Conservation (phyloP, 1,284 basidiomycete genomes). For the Moniliella sp. region DNA sequence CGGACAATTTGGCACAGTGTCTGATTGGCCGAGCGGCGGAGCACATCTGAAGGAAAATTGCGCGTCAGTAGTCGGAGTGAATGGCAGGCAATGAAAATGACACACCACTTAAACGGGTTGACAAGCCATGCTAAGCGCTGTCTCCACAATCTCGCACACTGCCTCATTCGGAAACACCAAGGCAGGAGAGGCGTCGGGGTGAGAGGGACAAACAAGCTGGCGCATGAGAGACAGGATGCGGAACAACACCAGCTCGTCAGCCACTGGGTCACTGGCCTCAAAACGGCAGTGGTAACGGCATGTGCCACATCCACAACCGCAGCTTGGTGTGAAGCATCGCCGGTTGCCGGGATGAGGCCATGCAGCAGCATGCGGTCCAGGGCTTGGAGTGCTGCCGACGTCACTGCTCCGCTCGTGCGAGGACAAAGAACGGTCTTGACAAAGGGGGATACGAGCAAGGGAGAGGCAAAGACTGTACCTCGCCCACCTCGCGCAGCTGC, state of each 20-base stretch:
- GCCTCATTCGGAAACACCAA: constrained; percentile 63
- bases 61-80: too few relatives aligned
- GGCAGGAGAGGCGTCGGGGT: constrained; percentile 23
- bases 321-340: constrained; percentile 25
- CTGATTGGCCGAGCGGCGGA: constrained; percentile 77
- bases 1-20: constrained; percentile 72
- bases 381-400: constrained; percentile 63
- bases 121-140: constrained; percentile 85
- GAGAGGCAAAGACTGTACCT: constrained; percentile 40
- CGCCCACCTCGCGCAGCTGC: constrained; percentile 48
- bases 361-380: constrained; percentile 68
- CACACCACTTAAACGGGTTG: constrained; percentile 81
- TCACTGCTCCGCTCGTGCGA: constrained; percentile 77
- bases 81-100: too few relatives aligned
- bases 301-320: constrained; percentile 66
- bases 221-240: constrained; percentile 77
- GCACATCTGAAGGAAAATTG: constrained; percentile 46
- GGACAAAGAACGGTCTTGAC: constrained; percentile 77
- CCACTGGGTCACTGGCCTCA: constrained; percentile 56
- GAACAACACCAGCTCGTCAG: constrained; percentile 76
- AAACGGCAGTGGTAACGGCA: constrained; percentile 90
- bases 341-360: constrained; percentile 42
- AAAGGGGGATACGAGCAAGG: constrained; percentile 39
- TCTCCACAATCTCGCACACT: constrained; percentile 94
- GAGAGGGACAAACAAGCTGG: constrained; percentile 41